Base-by-base conservation (phyloP, 768 basidiomycete species). In the Termitomyces sp. region DNA sequence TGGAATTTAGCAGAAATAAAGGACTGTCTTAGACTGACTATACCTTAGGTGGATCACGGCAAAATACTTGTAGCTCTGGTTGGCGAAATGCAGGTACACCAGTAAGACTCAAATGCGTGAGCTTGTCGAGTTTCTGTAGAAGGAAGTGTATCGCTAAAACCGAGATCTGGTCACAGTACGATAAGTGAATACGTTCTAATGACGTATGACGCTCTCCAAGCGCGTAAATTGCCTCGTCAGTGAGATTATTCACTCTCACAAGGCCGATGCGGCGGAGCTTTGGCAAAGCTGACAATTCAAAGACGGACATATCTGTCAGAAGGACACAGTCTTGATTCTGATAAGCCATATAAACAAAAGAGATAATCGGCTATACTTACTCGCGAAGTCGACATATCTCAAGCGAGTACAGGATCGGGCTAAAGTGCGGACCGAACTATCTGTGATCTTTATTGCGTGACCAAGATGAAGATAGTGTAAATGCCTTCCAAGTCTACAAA, bases 101-200 rank as follows among this genome's bases (percentile, higher is more conserved):
- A n/a, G 97, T 98, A 60, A 99, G 73, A 71, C 94, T 96, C 48
- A 99, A 80, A 75, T 99, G 97, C 1, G 93, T 97, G 31, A 99
- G 77, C 64, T 91, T 90, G 67, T 86, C 85, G n/a, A 98, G 80
- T 66, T 88, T 87, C 67, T 90, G 86, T 44, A 99, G 81, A 46
- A 99, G 81, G 70, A 88, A 92, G 66, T 95, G 90, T 50, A 98
- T 84, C 18, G 94, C 94, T 75, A 87, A 82, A 64, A 98, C 91
- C 6, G 90, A 86, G 56, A 99, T 89, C 66, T 95, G 91, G 69
- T 97, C 93, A 71, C 97, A 99, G 69, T 98, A 98, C 2, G 94
- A 97, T 50, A 99, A 77, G 72, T 99, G 97, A 22, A 99, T 93
- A 41, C 97, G 88, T 69, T 99, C 97, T 24, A 98, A 80, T 9